A percentile compares a stretch with the other conserved stretches of the same genome.
These are phyloP conservation scores for Sarcocystis neurona DNA, from an alignment of 169 alveolate genomes.

Conservation along the genomic window DNA sequence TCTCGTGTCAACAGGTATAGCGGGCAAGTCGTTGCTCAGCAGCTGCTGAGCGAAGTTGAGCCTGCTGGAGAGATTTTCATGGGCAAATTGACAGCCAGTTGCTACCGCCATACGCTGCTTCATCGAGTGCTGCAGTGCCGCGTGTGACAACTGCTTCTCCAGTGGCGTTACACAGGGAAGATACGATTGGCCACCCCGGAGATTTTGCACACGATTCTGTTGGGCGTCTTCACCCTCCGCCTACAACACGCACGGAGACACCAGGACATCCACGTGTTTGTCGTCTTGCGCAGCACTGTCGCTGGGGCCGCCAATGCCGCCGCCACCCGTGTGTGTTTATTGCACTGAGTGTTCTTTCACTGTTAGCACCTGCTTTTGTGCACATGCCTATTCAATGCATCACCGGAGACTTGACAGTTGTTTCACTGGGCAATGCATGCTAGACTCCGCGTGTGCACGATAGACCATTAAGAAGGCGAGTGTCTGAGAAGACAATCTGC, in stretches of 20 bases:
- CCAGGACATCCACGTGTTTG: neutral
- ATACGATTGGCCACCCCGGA: neutral
- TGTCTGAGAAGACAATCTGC: too few species aligned
- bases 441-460: too few species aligned
- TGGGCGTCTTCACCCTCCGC: neutral
- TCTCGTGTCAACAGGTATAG: too few species aligned
- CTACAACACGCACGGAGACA: neutral
- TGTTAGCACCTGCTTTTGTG: neutral
- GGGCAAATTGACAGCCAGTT: neutral
- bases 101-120: neutral
- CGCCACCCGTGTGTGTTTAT: neutral
- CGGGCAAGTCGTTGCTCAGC: neutral
- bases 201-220: neutral
- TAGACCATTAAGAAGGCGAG: too few species aligned
- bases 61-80: neutral
- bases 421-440: too few species aligned
- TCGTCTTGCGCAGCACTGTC: neutral
- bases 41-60: neutral
- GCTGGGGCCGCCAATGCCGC: neutral
- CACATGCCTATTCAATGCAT: neutral
- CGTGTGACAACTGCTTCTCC: neutral
- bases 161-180: neutral
- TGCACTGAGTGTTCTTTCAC: neutral
- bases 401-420: too few species aligned
- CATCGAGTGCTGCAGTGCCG: neutral